phyloP scores from a whole-genome alignment of 2,329 filamentous ascomycete genomes.

The Zymoseptoria brevis region DNA sequence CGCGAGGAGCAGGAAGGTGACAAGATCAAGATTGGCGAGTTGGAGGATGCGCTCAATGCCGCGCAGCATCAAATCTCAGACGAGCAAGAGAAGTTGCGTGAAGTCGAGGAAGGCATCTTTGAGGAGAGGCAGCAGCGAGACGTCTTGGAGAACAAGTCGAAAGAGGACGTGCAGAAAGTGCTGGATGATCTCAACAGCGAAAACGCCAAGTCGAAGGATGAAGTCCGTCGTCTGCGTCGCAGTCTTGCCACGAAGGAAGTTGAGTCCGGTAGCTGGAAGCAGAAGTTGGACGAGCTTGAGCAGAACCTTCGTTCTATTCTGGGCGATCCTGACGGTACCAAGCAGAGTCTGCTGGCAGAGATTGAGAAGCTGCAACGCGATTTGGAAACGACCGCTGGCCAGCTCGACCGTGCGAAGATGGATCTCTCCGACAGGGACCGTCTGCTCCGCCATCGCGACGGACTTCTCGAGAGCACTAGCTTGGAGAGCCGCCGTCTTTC shows the following conservation, averaged over 20 bases:
- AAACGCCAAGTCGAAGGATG: constrained; percentile 73
- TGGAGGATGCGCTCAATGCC: constrained; percentile 74
- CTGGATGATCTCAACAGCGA: constrained; percentile 89
- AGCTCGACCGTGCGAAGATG: constrained; percentile 70
- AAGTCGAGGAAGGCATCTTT: constrained; percentile 55
- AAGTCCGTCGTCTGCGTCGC: constrained; percentile 73
- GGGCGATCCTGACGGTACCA: constrained; percentile 78
- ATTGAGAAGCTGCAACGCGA: constrained; percentile 79
- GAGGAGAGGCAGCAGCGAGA: constrained; percentile 82
- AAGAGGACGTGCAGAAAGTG: constrained; percentile 89
- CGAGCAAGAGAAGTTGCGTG: constrained; percentile 61
- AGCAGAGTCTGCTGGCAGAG: constrained; percentile 75
- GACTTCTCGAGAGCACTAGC: constrained; percentile 77
- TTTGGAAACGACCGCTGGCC: constrained; percentile 72
- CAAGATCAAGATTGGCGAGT: constrained; percentile 94
- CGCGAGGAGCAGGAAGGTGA: constrained; percentile 94
- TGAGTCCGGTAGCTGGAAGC: constrained; percentile 85
- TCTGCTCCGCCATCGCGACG: constrained; percentile 80
- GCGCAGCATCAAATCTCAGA: constrained; percentile 74
- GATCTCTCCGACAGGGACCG: constrained; percentile 84
- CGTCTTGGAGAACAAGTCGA: constrained; percentile 76
- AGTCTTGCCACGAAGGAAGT: constrained; percentile 74
- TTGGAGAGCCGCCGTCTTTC: constrained; percentile 77
- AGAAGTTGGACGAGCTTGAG: constrained; percentile 82
- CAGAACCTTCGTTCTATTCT: constrained; percentile 78